phyloP scores from a whole-genome alignment of 1,284 basidiomycete species.

The Trametes versicolor region DNA sequence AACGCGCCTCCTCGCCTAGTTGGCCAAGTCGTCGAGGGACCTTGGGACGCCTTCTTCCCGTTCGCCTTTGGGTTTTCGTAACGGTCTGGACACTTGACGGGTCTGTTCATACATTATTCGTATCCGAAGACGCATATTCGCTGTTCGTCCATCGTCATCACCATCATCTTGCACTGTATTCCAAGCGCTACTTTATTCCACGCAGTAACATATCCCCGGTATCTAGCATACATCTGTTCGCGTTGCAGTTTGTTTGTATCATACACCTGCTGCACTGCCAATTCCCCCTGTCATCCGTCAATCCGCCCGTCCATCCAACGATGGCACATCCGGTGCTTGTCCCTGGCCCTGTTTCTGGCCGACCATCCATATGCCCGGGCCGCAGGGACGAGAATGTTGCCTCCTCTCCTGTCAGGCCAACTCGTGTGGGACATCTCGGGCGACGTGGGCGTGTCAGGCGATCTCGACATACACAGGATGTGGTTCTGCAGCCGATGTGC shows the following conservation, averaged over 20 bases:
- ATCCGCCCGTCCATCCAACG: too few species aligned
- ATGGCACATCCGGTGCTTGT: too few species aligned
- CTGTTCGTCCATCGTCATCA: background rate
- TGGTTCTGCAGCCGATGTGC: too few species aligned
- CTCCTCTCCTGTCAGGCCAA: too few species aligned
- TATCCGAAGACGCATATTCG: background rate
- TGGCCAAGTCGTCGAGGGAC: slow-evolving; percentile 38
- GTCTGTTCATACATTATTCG: slow-evolving; percentile 6
- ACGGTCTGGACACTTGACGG: background rate
- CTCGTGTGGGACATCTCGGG: too few species aligned
- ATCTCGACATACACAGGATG: too few species aligned
- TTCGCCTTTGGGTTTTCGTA: slow-evolving; percentile 3
- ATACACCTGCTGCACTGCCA: too few species aligned
- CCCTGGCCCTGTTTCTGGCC: too few species aligned
- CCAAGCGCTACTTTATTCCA: slow-evolving; percentile 6
- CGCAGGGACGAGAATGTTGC: too few species aligned
- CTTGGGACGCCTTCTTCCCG: slow-evolving; percentile 67
- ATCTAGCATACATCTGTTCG: background rate
- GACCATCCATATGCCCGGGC: too few species aligned
- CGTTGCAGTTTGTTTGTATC: background rate
- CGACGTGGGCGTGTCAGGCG: too few species aligned
- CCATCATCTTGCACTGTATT: slow-evolving; percentile 1
- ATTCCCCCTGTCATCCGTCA: too few species aligned
- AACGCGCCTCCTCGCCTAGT: slow-evolving; percentile 32
- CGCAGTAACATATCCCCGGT: background rate